phyloP scores from a whole-genome alignment of 148 eudicot genomes.

The Fagopyrum esculentum region DNA sequence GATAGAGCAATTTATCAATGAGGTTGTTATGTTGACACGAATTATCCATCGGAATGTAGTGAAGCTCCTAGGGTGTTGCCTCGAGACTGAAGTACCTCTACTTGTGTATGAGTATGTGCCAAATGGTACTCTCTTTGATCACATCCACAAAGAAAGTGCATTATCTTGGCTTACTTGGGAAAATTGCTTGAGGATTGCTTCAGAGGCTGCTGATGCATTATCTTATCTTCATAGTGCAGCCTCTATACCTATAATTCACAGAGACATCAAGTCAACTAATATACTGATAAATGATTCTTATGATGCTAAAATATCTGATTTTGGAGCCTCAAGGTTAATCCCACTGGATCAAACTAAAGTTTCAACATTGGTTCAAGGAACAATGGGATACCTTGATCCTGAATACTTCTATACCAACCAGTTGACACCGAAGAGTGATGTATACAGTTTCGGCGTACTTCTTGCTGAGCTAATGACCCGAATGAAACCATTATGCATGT shows the following conservation, averaged over 20 bases:
- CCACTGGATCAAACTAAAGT: neutral
- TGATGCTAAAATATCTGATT: conserved; percentile 10
- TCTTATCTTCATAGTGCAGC: conserved; percentile 5
- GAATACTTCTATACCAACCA: conserved; percentile 13
- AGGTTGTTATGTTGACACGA: conserved; percentile 15
- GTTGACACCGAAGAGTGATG: conserved; percentile 14
- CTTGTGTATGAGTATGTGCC: conserved; percentile 13
- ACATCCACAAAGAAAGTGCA: neutral
- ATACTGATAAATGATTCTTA: conserved; percentile 6
- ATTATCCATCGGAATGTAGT: conserved; percentile 14
- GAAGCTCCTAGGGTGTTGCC: conserved; percentile 10
- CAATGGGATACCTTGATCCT: conserved; percentile 11
- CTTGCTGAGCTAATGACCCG: conserved; percentile 10
- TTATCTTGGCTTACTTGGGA: conserved; percentile 1
- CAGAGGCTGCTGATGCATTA: conserved; percentile 10
- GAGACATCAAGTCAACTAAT: conserved; percentile 13
- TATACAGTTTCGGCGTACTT: conserved; percentile 12
- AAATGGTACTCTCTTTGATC: conserved; percentile 13
- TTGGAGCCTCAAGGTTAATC: conserved; percentile 6
- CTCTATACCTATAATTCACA: conserved; percentile 4
- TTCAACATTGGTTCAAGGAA: conserved; percentile 1
- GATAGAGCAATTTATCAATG: conserved; percentile 16
- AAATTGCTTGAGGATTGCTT: conserved; percentile 11
- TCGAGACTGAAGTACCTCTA: conserved; percentile 12
- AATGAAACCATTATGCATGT: neutral